Evolutionary conservation across 306 rosid species (phyloP).

Genomic region (Fragaria nilgerrensis): DNA sequence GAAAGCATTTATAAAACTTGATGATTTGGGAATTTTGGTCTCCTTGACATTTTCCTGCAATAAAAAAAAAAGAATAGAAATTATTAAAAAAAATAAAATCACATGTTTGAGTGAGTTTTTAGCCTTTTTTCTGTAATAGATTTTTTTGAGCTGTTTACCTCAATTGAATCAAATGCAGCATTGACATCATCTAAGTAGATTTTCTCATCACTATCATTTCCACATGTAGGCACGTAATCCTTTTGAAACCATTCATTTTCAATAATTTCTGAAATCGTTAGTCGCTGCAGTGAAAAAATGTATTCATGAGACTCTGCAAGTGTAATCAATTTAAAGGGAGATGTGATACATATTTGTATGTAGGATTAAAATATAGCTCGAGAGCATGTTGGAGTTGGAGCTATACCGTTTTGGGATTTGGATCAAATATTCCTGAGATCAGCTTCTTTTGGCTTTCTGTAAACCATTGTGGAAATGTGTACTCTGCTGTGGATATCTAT

Average conservation of each 20-base stretch:
- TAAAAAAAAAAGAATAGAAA: neutral
- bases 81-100: neutral
- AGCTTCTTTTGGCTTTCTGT: slow-evolving; percentile 55
- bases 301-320: neutral
- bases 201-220: slow-evolving; percentile 36
- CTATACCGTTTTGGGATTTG: slow-evolving; percentile 49
- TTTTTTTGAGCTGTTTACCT: slow-evolving; percentile 43
- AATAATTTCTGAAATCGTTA: slow-evolving; percentile 48
- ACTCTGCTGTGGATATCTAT: slow-evolving; percentile 68
- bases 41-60: slow-evolving; percentile 45
- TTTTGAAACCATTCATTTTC: slow-evolving; percentile 72
- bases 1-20: slow-evolving; percentile 86
- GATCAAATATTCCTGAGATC: slow-evolving; percentile 57
- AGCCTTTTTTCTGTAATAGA: neutral
- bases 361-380: slow-evolving; percentile 3
- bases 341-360: neutral
- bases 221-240: slow-evolving; percentile 51
- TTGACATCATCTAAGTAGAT: slow-evolving; percentile 45
- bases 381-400: slow-evolving; percentile 11
- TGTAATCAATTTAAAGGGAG: neutral
- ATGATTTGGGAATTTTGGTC: slow-evolving; percentile 41
- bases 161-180: slow-evolving; percentile 46
- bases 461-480: slow-evolving; percentile 62
- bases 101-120: neutral
- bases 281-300: slow-evolving; percentile 41